Evolutionary conservation across 2,329 filamentous ascomycete species (phyloP).

Genomic region (Fusarium siculi): DNA sequence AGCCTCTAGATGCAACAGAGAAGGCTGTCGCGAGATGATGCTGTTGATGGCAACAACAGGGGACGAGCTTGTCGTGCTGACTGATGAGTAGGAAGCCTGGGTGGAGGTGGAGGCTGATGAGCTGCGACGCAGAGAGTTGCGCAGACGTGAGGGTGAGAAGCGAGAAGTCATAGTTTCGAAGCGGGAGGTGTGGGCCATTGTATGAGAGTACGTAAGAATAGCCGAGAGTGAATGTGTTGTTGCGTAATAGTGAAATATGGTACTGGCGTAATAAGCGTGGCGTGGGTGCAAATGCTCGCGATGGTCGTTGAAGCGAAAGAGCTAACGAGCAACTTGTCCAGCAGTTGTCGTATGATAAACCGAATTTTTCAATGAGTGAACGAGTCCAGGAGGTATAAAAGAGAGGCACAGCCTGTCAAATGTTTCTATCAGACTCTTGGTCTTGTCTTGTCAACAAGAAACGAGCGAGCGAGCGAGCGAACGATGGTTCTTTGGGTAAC

Average conservation of each 20-base stretch:
- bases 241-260: not conserved
- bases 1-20: slow-evolving; percentile 66
- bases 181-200: slow-evolving; percentile 49
- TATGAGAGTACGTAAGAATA: not conserved
- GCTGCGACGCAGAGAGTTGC: slow-evolving; percentile 64
- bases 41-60: slow-evolving; percentile 65
- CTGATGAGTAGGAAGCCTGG: slow-evolving; percentile 53
- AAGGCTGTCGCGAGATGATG: slow-evolving; percentile 68
- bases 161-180: slow-evolving; percentile 62
- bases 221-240: not conserved
- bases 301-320: not conserved
- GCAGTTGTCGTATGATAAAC: slow-evolving; percentile 26
- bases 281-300: slow-evolving; percentile 6
- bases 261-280: not conserved
- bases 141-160: slow-evolving; percentile 61
- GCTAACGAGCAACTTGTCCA: slow-evolving; percentile 38
- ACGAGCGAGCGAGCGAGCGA: slow-evolving; percentile 13
- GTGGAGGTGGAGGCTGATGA: slow-evolving; percentile 55
- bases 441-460: slow-evolving; percentile 11
- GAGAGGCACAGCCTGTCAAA: slow-evolving; percentile 41
- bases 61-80: slow-evolving; percentile 58
- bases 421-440: slow-evolving; percentile 21
- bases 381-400: slow-evolving; percentile 9
- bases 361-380: slow-evolving; percentile 20
- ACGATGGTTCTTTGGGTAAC: slow-evolving; percentile 18